These are phyloP conservation scores for Paramecium primaurelia DNA, from an alignment of 73 alveolate genomes.

Conservation along the genomic window DNA sequence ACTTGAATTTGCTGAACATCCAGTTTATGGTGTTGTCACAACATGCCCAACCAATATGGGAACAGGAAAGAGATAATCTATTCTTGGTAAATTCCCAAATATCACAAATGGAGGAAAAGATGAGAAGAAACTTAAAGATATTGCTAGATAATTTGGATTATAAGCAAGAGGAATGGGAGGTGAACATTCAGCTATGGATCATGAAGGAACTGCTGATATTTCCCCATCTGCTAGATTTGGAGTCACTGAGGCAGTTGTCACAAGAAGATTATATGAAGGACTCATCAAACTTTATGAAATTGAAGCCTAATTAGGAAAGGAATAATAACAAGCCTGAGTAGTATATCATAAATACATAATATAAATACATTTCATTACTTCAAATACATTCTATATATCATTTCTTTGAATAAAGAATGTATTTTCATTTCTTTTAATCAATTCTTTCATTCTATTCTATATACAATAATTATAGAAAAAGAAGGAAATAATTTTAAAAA, in stretches of 20 bases:
- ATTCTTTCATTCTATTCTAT: too few relatives aligned
- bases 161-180: conserved; percentile 28
- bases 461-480: too few relatives aligned
- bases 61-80: not conserved
- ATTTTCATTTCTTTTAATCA: too few relatives aligned
- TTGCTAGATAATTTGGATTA: not conserved
- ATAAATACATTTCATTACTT: not conserved
- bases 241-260: not conserved
- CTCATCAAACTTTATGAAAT: not conserved
- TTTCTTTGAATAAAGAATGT: too few relatives aligned
- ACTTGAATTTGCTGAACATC: conserved; percentile 27
- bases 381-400: too few relatives aligned
- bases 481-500: too few relatives aligned
- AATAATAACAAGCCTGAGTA: not conserved
- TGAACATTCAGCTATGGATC: conserved; percentile 16
- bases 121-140: not conserved
- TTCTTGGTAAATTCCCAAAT: not conserved
- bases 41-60: conserved; percentile 22
- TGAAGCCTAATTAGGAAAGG: not conserved
- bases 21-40: not conserved
- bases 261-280: not conserved
- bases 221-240: conserved; percentile 29
- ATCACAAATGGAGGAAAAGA: conserved; percentile 10
- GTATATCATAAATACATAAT: not conserved
- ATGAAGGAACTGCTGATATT: conserved; percentile 4